phyloP scores from a whole-genome alignment of 208 protist species.

The Strigomonas culicis region DNA sequence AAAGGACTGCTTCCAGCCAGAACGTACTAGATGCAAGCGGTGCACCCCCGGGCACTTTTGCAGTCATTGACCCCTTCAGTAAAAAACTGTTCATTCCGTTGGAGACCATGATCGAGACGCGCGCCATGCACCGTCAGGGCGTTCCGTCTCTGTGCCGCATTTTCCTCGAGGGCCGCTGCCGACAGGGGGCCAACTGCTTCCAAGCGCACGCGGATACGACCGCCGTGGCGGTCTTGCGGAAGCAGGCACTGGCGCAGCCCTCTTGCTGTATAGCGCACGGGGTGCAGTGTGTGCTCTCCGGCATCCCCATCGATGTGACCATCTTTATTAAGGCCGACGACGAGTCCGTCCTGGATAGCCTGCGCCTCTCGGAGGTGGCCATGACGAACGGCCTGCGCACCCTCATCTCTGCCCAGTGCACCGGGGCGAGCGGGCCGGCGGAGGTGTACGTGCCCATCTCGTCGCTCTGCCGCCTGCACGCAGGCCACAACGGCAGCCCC shows the following conservation, averaged over 20 bases:
- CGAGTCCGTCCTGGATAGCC: constrained; percentile 16
- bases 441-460: constrained; percentile 48
- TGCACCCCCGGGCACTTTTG: constrained; percentile 51
- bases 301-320: constrained; percentile 17
- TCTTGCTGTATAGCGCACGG: constrained; percentile 69
- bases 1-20: constrained; percentile 27
- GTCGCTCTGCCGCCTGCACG: constrained; percentile 71
- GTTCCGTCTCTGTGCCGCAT: constrained; percentile 80
- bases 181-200: constrained; percentile 66
- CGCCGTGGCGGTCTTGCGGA: constrained; percentile 44
- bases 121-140: constrained; percentile 68
- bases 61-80: constrained; percentile 81
- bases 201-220: constrained; percentile 69
- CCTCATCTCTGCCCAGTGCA: constrained; percentile 29
- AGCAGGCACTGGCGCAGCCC: constrained; percentile 55
- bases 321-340: constrained; percentile 31
- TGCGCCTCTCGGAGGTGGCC: constrained; percentile 23
- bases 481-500: constrained; percentile 25
- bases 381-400: constrained; percentile 58
- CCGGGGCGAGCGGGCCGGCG: constrained; percentile 4
- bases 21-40: constrained; percentile 53
- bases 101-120: constrained; percentile 58
- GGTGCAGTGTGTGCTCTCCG: constrained; percentile 24
- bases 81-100: constrained; percentile 67
- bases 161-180: constrained; percentile 72